A percentile compares a stretch with the other conserved stretches of the same genome.
Evolutionary conservation across 2,329 filamentous ascomycete genomes (phyloP).

Genomic region (Exophiala aquamarina): DNA sequence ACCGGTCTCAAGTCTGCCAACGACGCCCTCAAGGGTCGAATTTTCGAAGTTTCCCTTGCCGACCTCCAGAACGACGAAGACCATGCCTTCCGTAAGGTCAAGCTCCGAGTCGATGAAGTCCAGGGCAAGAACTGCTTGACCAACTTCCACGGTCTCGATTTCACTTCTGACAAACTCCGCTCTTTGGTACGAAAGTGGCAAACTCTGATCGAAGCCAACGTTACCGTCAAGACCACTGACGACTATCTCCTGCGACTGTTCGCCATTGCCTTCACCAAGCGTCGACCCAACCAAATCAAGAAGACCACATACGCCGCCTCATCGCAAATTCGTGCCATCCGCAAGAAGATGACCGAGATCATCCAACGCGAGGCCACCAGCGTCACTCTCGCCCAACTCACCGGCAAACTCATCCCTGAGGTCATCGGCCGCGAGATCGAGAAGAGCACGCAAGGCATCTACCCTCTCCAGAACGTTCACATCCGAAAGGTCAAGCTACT

Average conservation of each 20-base stretch:
- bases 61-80: slow-evolving; percentile 99
- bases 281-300: slow-evolving; percentile 99
- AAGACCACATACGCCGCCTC: slow-evolving; percentile 98
- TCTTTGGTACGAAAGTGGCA: slow-evolving; percentile 99
- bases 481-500: slow-evolving; percentile 99
- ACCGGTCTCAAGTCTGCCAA: slow-evolving; percentile 99
- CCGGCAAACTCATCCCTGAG: slow-evolving; percentile 98
- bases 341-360: slow-evolving; percentile 99
- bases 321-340: slow-evolving; percentile 96
- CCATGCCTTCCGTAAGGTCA: slow-evolving; percentile 99
- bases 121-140: slow-evolving; percentile 99
- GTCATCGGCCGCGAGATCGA: slow-evolving; percentile 99
- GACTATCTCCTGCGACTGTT: slow-evolving; percentile 99
- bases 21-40: slow-evolving; percentile 96
- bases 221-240: slow-evolving; percentile 99
- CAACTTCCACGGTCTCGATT: slow-evolving; percentile 99
- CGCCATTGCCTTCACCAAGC: slow-evolving; percentile 99
- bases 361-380: slow-evolving; percentile 92
- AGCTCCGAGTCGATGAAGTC: slow-evolving; percentile 96
- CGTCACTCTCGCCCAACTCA: slow-evolving; percentile 95
- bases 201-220: slow-evolving; percentile 97
- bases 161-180: slow-evolving; percentile 99
- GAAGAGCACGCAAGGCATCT: slow-evolving; percentile 99
- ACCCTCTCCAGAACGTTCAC: slow-evolving; percentile 99
- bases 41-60: slow-evolving; percentile 97